phyloP scores from a whole-genome alignment of 2,329 filamentous ascomycete genomes.

The Aspergillus chevalieri region DNA sequence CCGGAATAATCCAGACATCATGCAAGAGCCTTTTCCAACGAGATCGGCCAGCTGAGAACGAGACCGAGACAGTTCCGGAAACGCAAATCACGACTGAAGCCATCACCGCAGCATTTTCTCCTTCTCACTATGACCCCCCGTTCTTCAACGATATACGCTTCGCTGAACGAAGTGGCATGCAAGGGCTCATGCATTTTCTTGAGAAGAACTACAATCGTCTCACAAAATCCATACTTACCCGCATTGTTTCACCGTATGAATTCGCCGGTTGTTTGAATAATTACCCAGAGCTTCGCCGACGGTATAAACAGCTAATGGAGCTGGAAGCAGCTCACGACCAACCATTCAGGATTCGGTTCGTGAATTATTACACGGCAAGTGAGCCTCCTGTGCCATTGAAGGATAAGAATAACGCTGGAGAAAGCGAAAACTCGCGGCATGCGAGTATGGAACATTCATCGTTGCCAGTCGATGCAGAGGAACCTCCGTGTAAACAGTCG shows the following conservation, averaged over 20 bases:
- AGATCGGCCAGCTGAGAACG: constrained; percentile 11
- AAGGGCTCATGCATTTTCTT: constrained; percentile 65
- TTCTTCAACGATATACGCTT: constrained; percentile 70
- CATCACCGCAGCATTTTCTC: constrained; percentile 13
- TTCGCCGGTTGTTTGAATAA: constrained; percentile 78
- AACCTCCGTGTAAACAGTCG: background rate
- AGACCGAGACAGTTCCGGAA: constrained; percentile 10
- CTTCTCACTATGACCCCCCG: constrained; percentile 66
- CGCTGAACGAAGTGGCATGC: constrained; percentile 59
- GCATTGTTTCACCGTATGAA: constrained; percentile 74
- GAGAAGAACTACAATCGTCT: constrained; percentile 73
- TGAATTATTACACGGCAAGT: constrained; percentile 88
- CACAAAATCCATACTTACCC: constrained; percentile 62
- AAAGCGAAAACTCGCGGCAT: constrained; percentile 11
- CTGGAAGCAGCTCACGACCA: constrained; percentile 62
- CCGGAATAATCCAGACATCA: constrained; percentile 68
- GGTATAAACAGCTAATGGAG: constrained; percentile 64
- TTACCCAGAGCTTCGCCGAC: constrained; percentile 59
- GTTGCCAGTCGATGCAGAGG: background rate
- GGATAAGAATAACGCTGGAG: constrained; percentile 20
- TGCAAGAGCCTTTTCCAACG: background rate
- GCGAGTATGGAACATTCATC: constrained; percentile 15
- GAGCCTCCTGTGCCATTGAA: constrained; percentile 6
- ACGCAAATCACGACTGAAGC: constrained; percentile 14
- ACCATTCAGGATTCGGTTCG: constrained; percentile 56